Evolutionary conservation across 768 basidiomycete genomes (phyloP).

Genomic region (Lepiota brunneoincarnata): DNA sequence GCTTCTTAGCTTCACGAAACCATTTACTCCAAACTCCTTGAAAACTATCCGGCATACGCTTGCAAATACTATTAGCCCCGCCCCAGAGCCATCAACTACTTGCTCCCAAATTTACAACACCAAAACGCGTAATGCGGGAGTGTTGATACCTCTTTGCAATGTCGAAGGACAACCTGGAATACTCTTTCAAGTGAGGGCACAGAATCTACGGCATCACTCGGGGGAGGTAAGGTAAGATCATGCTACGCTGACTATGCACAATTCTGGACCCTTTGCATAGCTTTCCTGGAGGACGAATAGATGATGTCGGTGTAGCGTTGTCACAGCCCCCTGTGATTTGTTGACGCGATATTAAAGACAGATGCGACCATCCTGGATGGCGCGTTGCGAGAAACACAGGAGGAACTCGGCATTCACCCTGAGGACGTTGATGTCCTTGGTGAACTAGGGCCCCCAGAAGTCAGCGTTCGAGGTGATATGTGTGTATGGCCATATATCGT

Average conservation of each 20-base stretch:
- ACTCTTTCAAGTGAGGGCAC: conserved; percentile 64
- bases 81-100: neutral
- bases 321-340: neutral
- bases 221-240: conserved; percentile 76
- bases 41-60: conserved; percentile 25
- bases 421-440: conserved; percentile 65
- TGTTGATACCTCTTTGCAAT: conserved; percentile 74
- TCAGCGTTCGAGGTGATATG: conserved; percentile 53
- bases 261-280: conserved; percentile 32
- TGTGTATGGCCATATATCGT: conserved; percentile 79
- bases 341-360: conserved; percentile 32
- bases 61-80: neutral
- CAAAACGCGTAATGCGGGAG: conserved; percentile 50
- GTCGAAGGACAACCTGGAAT: conserved; percentile 65
- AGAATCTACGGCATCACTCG: conserved; percentile 63
- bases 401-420: conserved; percentile 68
- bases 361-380: conserved; percentile 51
- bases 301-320: conserved; percentile 42
- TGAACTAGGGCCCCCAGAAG: conserved; percentile 57
- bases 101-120: conserved; percentile 10
- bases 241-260: conserved; percentile 36
- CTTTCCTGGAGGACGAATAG: conserved; percentile 74
- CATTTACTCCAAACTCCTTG: conserved; percentile 35
- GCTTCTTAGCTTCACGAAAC: conserved; percentile 31
- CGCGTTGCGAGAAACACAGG: conserved; percentile 71